A percentile compares a stretch with the other conserved stretches of the same genome.
These are phyloP conservation scores for Fusarium compactum DNA, from an alignment of 2,329 filamentous ascomycete species.

Conservation along the genomic window DNA sequence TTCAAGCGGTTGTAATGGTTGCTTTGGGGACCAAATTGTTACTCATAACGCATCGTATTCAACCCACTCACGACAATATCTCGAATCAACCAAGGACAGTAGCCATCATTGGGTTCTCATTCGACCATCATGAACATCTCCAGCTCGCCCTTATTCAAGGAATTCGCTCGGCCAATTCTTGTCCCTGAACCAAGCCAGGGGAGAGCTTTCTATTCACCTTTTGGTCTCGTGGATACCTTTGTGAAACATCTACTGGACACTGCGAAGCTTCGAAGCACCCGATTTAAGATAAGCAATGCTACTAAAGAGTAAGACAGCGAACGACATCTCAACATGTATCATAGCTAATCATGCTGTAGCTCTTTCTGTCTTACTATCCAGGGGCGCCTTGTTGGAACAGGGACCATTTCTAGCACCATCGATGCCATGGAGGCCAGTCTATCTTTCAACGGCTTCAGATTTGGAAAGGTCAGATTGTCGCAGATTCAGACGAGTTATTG, in stretches of 20 bases:
- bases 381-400: constrained; percentile 49
- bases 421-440: constrained; percentile 48
- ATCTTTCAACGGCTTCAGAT: constrained; percentile 47
- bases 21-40: not conserved
- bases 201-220: constrained; percentile 13
- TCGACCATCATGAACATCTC: constrained; percentile 41
- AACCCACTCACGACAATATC: not conserved
- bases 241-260: constrained; percentile 48
- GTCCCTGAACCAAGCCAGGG: not conserved
- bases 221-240: constrained; percentile 45
- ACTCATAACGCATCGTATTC: not conserved
- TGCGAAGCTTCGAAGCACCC: constrained; percentile 47
- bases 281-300: constrained; percentile 49
- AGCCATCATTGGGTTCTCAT: not conserved
- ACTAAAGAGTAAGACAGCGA: constrained; percentile 47
- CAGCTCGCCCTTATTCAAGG: constrained; percentile 46
- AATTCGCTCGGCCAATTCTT: constrained; percentile 41
- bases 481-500: constrained; percentile 47
- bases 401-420: constrained; percentile 49
- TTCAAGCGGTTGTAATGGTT: not conserved
- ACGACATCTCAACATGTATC: not conserved
- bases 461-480: constrained; percentile 50
- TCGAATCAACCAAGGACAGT: not conserved
- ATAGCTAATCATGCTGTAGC: constrained; percentile 32
- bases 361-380: constrained; percentile 49